phyloP scores from a whole-genome alignment of 768 basidiomycete genomes.

The Pleurotus ostreatus region DNA sequence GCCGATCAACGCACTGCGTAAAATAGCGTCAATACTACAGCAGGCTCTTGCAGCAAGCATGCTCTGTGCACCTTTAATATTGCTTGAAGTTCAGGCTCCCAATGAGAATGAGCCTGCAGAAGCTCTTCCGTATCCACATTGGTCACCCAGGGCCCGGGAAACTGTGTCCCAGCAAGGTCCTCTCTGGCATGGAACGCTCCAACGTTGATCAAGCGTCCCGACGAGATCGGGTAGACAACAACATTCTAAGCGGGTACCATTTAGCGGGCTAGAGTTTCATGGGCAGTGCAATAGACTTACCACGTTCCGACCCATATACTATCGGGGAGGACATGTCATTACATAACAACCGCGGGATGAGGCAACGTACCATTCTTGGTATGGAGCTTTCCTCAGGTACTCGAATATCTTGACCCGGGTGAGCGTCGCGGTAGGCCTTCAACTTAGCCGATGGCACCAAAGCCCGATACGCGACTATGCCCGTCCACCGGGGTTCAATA shows the following conservation, averaged over 20 bases:
- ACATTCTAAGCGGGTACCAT: slow-evolving; percentile 16
- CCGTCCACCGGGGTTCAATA: slow-evolving; percentile 35
- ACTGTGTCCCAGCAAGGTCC: slow-evolving; percentile 24
- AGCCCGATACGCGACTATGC: slow-evolving; percentile 32
- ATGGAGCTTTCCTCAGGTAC: slow-evolving; percentile 18
- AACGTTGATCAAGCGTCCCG: slow-evolving; percentile 27
- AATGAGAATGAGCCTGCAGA: slow-evolving; percentile 29
- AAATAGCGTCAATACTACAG: too few species aligned
- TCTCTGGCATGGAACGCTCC: slow-evolving; percentile 23
- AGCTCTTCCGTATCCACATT: slow-evolving; percentile 35
- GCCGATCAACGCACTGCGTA: slow-evolving; percentile 27
- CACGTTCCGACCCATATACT: slow-evolving; percentile 30
- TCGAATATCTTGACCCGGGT: slow-evolving; percentile 21
- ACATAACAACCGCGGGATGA: not conserved
- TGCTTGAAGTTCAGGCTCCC: slow-evolving; percentile 42
- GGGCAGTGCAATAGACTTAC: slow-evolving; percentile 12
- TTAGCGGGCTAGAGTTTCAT: not conserved
- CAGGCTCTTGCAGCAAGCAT: too few species aligned
- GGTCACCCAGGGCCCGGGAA: slow-evolving; percentile 31
- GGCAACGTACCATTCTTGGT: slow-evolving; percentile 22
- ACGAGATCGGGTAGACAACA: slow-evolving; percentile 29
- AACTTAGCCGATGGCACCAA: slow-evolving; percentile 23
- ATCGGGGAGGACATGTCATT: not conserved
- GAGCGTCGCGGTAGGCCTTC: slow-evolving; percentile 17
- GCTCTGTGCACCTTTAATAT: slow-evolving; percentile 34